A percentile compares a stretch with the other conserved stretches of the same genome.
Conservation (phyloP, 2,329 filamentous ascomycete genomes). For the Amylocarpus encephaloides region DNA sequence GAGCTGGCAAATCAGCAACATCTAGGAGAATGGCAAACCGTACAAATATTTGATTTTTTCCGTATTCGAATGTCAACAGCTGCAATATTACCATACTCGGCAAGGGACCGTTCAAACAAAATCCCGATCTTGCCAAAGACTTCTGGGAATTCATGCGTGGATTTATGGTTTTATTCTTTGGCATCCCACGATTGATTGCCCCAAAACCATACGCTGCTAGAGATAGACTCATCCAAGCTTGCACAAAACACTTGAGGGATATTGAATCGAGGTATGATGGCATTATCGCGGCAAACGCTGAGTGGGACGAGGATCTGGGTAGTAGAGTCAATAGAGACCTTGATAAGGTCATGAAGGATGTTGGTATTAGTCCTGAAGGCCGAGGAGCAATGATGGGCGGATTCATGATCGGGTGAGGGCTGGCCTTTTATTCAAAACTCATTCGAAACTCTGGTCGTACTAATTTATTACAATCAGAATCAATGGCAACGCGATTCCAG, state of each 20-base stretch:
- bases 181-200: neutral
- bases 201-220: neutral
- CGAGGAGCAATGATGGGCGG: neutral
- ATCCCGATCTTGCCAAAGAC: neutral
- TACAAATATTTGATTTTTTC: neutral
- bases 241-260: neutral
- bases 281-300: neutral
- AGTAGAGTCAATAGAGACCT: neutral
- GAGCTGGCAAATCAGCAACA: neutral
- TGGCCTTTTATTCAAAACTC: neutral
- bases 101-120: neutral
- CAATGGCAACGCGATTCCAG: slow-evolving; percentile 2
- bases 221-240: neutral
- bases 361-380: slow-evolving; percentile 1
- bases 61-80: slow-evolving; percentile 2
- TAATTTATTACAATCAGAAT: neutral
- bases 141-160: neutral
- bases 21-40: neutral
- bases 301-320: slow-evolving; percentile 1
- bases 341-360: slow-evolving; percentile 1
- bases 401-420: neutral
- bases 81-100: neutral
- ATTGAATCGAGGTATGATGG: neutral
- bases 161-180: neutral
- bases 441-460: too few species aligned